Percentiles rank a stretch among this genome's conserved stretches.
Evolutionary conservation across 2,329 filamentous ascomycete genomes (phyloP).

Genomic region (Phaeosphaeriaceae sp.): DNA sequence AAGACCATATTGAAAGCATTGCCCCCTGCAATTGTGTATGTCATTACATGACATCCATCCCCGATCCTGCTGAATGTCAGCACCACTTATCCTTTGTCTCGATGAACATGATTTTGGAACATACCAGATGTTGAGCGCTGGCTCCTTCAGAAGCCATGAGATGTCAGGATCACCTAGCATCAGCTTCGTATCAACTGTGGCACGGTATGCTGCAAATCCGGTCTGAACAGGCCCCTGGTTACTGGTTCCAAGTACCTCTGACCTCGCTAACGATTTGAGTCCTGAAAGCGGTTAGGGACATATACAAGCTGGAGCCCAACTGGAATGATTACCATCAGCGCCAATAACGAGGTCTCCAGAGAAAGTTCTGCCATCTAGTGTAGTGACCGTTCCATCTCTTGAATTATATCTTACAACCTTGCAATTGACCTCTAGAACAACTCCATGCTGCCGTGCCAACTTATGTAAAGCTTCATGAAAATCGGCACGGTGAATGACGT

Average conservation of each 20-base stretch:
- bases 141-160: conserved; percentile 26
- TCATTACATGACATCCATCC: conserved; percentile 54
- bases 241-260: conserved; percentile 49
- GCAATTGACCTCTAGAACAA: conserved; percentile 6
- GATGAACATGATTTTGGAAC: background rate
- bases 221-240: conserved; percentile 7
- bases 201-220: conserved; percentile 68
- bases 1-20: conserved; percentile 70
- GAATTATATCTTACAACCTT: conserved; percentile 24
- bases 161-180: conserved; percentile 49
- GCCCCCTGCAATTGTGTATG: conserved; percentile 57
- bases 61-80: conserved; percentile 51
- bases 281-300: conserved; percentile 4
- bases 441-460: conserved; percentile 13
- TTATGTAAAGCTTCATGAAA: conserved; percentile 15
- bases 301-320: background rate
- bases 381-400: conserved; percentile 24
- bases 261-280: conserved; percentile 46
- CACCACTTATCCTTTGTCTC: background rate
- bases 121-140: conserved; percentile 26
- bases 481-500: conserved; percentile 21
- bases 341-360: conserved; percentile 41
- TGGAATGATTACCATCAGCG: conserved; percentile 50
- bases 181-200: conserved; percentile 56
- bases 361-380: conserved; percentile 47